Base-by-base conservation (phyloP, 2,329 filamentous ascomycete genomes). In the Colletotrichum sp. region DNA sequence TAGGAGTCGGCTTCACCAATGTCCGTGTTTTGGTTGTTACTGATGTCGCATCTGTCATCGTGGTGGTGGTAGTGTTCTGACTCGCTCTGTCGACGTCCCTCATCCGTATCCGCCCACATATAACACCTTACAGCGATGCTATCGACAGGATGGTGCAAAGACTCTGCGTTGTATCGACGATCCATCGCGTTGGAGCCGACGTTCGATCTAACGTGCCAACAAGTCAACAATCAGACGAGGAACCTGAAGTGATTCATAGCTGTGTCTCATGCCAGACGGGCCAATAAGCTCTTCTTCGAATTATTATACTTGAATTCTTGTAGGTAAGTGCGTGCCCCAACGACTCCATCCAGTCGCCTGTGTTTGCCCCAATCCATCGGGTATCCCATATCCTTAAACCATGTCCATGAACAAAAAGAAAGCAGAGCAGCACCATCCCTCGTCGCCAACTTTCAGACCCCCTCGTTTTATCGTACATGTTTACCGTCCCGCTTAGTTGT, bases 371-470 rank as follows among this genome's bases (percentile, higher is more conserved):
- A 61, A 36, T 59, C 24, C 61, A 61, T 52, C 34, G 72, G 72
- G 72, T 74, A 74, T 74, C 65, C 55, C 72, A 66, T 59, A 65
- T 62, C 32, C 48, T 48, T 8, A 52, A 56, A 28, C 56, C 65
- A 34, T 69, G 7, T 58, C 18, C 64, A 59, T 13, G 5, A 43
- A 38, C 55, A 52, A 58, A 69, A 34, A 7, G 5, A 36, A 16
- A 62, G 9, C 24, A 18, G 9, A 32, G 7, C 18, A 34, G 5
- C 28, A 28, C 26, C 24, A 10, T 2, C 55, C 21, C 24, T 14
- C 24, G 13, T 9, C 13, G 5, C 52, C 24, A 24, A 56, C 21
- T n/a, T 16, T n/a, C 52, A 9, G 18, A 48, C 9, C 10, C 0
- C 52, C 5, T 56, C 24, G 4, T 61, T n/a, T 24, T 10, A 18